Percentiles rank a stretch among this genome's conserved stretches.
Evolutionary conservation across 148 eudicot species (phyloP).

Genomic region (Talinum fruticosum): DNA sequence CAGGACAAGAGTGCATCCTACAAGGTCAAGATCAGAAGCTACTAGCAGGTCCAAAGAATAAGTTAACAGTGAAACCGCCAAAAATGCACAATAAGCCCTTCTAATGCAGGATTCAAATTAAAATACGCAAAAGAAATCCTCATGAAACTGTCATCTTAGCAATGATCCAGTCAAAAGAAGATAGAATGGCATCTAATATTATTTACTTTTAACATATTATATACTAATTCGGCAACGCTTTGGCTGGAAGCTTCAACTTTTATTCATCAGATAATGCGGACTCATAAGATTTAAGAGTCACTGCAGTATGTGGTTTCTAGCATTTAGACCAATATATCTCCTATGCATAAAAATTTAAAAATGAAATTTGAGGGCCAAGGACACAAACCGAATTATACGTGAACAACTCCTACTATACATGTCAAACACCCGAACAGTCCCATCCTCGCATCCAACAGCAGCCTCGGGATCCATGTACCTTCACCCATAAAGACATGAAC

Average conservation of each 20-base stretch:
- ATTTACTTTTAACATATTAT: neutral
- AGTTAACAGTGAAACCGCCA: neutral
- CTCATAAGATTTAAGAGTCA: neutral
- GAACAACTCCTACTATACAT: constrained; percentile 79
- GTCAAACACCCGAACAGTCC: constrained; percentile 80
- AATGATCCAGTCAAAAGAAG: neutral
- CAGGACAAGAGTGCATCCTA: constrained; percentile 67
- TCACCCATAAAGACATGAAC: neutral
- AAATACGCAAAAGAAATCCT: neutral
- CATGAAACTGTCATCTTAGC: neutral
- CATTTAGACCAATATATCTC: constrained; percentile 1
- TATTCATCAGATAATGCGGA: neutral
- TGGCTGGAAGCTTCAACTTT: neutral
- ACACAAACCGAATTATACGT: constrained; percentile 63
- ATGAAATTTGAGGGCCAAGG: neutral
- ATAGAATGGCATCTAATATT: neutral
- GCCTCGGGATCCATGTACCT: constrained; percentile 92
- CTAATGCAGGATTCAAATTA: neutral
- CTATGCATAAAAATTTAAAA: neutral
- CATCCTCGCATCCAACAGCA: constrained; percentile 82
- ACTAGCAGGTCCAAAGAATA: constrained; percentile 2
- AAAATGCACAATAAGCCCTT: neutral
- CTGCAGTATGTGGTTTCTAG: too few relatives aligned
- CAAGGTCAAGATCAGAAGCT: constrained; percentile 19
- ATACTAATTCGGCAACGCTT: neutral